phyloP scores from a whole-genome alignment of 331 rosid genomes.

The Quercus phellos region DNA sequence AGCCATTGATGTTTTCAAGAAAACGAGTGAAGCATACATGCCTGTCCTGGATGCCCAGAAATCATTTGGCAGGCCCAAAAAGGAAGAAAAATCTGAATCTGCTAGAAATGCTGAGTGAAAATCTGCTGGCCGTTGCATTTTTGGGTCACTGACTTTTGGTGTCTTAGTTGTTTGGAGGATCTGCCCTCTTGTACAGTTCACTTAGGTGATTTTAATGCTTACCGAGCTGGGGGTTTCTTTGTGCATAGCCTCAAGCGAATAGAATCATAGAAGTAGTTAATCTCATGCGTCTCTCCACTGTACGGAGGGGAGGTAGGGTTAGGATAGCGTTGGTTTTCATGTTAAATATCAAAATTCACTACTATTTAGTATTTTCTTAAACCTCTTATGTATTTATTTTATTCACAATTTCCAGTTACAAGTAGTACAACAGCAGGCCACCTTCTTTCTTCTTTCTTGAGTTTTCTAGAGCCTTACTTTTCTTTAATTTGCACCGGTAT shows the following conservation, averaged over 20 bases:
- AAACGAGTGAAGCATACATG: slow-evolving; percentile 48
- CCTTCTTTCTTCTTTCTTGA: not conserved
- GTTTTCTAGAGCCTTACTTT: not conserved
- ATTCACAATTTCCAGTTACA: not conserved
- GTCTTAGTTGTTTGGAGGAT: not conserved
- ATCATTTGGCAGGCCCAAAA: slow-evolving; percentile 47
- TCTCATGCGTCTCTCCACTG: not conserved
- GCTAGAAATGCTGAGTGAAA: slow-evolving; percentile 40
- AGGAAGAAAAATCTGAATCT: slow-evolving; percentile 47
- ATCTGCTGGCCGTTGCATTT: not conserved
- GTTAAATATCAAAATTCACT: not conserved
- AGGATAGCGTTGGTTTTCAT: not conserved
- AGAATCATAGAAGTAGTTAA: not conserved
- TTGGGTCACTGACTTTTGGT: not conserved
- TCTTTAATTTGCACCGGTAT: not conserved
- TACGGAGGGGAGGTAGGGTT: not conserved
- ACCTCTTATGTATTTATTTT: not conserved
- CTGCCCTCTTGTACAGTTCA: slow-evolving; percentile 8
- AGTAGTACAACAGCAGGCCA: not conserved
- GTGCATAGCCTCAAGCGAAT: not conserved
- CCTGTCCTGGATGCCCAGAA: slow-evolving; percentile 51
- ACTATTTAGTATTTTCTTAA: no score
- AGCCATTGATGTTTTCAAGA: slow-evolving; percentile 30
- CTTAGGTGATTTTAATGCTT: slow-evolving; percentile 6
- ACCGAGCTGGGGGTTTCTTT: not conserved